These are phyloP conservation scores for Austroboletus novae-zelandiae DNA, from an alignment of 1,284 basidiomycete genomes.

Conservation along the genomic window DNA sequence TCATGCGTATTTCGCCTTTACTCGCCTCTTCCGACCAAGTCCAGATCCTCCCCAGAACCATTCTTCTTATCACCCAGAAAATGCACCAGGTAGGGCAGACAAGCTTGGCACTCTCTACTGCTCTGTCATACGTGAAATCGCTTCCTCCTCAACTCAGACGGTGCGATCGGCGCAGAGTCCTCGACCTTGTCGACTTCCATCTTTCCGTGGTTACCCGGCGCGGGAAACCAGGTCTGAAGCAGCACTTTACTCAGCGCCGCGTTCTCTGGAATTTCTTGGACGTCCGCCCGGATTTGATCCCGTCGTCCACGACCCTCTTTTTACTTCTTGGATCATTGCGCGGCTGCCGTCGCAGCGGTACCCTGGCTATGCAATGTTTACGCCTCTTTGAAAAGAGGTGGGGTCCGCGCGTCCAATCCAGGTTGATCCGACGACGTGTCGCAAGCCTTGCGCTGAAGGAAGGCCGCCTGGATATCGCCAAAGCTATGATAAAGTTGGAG, in stretches of 20 bases:
- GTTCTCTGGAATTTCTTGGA: constrained; percentile 43
- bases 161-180: constrained; percentile 32
- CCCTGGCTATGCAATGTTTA: constrained; percentile 46
- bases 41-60: constrained; percentile 35
- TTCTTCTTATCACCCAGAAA: constrained; percentile 37
- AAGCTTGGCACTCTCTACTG: constrained; percentile 39
- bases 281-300: constrained; percentile 48
- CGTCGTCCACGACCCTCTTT: constrained; percentile 61
- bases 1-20: constrained; percentile 34
- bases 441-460: constrained; percentile 58
- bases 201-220: constrained; percentile 38
- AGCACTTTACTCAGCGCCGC: constrained; percentile 34
- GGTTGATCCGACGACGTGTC: constrained; percentile 56
- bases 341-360: constrained; percentile 47
- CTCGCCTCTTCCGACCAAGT: constrained; percentile 25
- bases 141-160: constrained; percentile 40
- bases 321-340: constrained; percentile 54
- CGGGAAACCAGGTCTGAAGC: constrained; percentile 35
- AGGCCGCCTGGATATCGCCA: constrained; percentile 51
- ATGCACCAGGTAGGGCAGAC: constrained; percentile 36
- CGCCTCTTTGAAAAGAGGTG: constrained; percentile 48
- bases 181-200: constrained; percentile 49
- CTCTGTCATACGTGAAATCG: constrained; percentile 41
- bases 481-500: constrained; percentile 33
- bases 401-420: constrained; percentile 53